Evolutionary conservation across 1,284 basidiomycete genomes (phyloP).

Genomic region (Melampsora larici-populina): DNA sequence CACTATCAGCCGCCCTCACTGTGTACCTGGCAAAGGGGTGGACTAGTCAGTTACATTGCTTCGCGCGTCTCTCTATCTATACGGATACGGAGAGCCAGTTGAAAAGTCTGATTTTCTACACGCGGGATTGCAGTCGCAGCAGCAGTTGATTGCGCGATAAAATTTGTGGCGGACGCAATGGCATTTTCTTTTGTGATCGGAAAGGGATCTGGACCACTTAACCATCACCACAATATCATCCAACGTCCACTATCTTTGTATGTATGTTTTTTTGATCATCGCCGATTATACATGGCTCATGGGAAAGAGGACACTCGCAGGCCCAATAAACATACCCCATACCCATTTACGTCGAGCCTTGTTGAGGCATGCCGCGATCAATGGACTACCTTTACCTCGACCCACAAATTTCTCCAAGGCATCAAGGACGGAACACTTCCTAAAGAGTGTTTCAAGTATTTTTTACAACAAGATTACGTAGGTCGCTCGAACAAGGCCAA

Average conservation of each 20-base stretch:
- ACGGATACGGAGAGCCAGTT: neutral
- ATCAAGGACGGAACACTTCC: constrained; percentile 48
- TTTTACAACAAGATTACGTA: constrained; percentile 66
- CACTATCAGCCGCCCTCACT: constrained; percentile 76
- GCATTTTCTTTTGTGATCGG: constrained; percentile 69
- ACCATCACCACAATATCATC: constrained; percentile 71
- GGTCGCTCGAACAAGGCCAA: neutral
- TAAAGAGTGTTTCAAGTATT: constrained; percentile 69
- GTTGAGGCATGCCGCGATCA: neutral
- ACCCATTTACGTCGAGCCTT: constrained; percentile 23
- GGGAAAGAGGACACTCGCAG: neutral
- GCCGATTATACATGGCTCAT: neutral
- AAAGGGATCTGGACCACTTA: constrained; percentile 76
- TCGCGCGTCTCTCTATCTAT: neutral
- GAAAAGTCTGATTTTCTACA: neutral
- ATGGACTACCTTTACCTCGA: constrained; percentile 17
- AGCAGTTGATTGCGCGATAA: constrained; percentile 64
- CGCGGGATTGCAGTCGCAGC: constrained; percentile 58
- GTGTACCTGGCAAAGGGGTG: constrained; percentile 64
- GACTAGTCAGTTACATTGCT: constrained; percentile 55
- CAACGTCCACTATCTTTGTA: constrained; percentile 63
- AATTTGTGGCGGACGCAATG: constrained; percentile 75
- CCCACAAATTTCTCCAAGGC: constrained; percentile 46
- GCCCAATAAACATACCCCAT: constrained; percentile 6
- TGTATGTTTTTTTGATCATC: constrained; percentile 49